A percentile compares a stretch with the other conserved stretches of the same genome.
These are phyloP conservation scores for Amanita molliuscula DNA, from an alignment of 768 basidiomycete genomes.

Conservation along the genomic window DNA sequence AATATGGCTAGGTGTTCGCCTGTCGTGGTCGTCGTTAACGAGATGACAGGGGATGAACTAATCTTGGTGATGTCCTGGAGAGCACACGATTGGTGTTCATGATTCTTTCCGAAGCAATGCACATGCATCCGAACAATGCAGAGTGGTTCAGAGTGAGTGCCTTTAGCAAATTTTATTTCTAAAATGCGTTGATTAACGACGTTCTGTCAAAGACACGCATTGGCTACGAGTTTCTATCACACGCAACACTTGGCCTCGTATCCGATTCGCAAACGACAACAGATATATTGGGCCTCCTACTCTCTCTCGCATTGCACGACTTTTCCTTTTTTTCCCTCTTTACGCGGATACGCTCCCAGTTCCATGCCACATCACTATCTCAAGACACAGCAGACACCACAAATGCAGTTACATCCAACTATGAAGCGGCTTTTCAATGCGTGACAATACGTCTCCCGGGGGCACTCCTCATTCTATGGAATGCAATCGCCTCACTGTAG, in stretches of 20 bases:
- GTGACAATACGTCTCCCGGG: slow-evolving; percentile 47
- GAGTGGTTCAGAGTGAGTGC: slow-evolving; percentile 52
- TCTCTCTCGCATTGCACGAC: slow-evolving; percentile 58
- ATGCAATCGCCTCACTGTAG: slow-evolving; percentile 26
- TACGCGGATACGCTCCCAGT: slow-evolving; percentile 19
- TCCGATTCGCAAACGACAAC: slow-evolving; percentile 35
- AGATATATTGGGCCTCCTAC: slow-evolving; percentile 54
- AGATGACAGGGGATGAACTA: slow-evolving; percentile 13
- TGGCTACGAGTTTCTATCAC: slow-evolving; percentile 53
- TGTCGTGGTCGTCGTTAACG: slow-evolving; percentile 18
- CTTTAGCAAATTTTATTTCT: neutral
- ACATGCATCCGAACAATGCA: slow-evolving; percentile 42
- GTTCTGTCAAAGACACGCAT: slow-evolving; percentile 33
- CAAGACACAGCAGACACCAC: slow-evolving; percentile 23
- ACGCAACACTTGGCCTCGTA: slow-evolving; percentile 47
- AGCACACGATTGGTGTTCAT: slow-evolving; percentile 51
- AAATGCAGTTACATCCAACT: slow-evolving; percentile 28
- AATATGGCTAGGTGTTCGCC: neutral
- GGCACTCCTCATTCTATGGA: slow-evolving; percentile 53
- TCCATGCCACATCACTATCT: slow-evolving; percentile 14
- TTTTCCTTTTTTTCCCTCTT: slow-evolving; percentile 52
- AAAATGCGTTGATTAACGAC: slow-evolving; percentile 4
- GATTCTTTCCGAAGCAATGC: slow-evolving; percentile 55
- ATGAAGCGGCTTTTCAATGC: slow-evolving; percentile 27
- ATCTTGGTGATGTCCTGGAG: slow-evolving; percentile 31